A percentile compares a stretch with the other conserved stretches of the same genome.
Conservation (phyloP, 2,329 filamentous ascomycete genomes). For the Pseudophaeomoniella oleicola region DNA sequence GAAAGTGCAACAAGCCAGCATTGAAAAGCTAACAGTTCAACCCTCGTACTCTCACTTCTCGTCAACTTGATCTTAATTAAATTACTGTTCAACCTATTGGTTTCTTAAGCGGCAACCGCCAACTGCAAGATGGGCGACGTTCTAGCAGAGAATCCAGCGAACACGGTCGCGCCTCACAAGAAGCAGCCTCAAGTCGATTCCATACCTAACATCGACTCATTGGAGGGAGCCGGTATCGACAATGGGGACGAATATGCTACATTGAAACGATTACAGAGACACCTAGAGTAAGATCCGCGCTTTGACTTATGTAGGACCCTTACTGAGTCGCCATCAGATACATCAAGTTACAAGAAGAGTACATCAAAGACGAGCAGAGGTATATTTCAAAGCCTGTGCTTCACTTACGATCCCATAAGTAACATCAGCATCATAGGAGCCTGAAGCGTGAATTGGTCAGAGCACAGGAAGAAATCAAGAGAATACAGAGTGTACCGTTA, state of each 20-base stretch:
- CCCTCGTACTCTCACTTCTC: conserved; percentile 1
- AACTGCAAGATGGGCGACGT: conserved; percentile 65
- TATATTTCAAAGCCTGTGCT: conserved; percentile 21
- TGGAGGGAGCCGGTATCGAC: conserved; percentile 70
- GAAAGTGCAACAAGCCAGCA: background rate
- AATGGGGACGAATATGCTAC: conserved; percentile 86
- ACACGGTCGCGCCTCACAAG: conserved; percentile 62
- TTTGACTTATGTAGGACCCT: conserved; percentile 1
- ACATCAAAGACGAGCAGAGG: conserved; percentile 99
- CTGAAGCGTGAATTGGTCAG: conserved; percentile 93
- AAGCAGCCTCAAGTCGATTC: conserved; percentile 60
- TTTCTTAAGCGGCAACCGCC: too few species aligned
- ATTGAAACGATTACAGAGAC: conserved; percentile 90
- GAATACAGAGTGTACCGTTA: conserved; percentile 93
- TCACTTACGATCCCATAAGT: background rate
- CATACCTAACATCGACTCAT: conserved; percentile 78
- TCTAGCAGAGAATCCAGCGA: conserved; percentile 66
- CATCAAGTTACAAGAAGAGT: conserved; percentile 97
- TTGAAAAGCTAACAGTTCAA: background rate
- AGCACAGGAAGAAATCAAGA: conserved; percentile 98
- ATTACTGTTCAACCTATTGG: too few species aligned
- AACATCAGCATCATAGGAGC: conserved; percentile 42
- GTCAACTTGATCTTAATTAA: too few species aligned
- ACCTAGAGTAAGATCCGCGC: conserved; percentile 61
- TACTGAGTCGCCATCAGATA: conserved; percentile 42